Conservation (phyloP, 768 basidiomycete genomes). For the Rhizopogon vesiculosus region DNA sequence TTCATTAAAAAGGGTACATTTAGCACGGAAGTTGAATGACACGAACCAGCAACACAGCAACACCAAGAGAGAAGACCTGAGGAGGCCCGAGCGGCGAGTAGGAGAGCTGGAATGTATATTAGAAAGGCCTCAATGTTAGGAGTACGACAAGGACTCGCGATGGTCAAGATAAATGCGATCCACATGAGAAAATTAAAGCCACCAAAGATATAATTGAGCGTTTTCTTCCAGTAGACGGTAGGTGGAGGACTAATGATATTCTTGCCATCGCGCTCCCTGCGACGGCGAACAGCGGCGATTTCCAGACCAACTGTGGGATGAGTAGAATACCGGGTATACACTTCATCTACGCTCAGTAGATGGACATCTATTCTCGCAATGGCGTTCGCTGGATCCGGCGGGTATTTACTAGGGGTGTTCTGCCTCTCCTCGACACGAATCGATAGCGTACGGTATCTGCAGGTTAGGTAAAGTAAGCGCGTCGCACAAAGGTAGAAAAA, state of each 20-base stretch:
- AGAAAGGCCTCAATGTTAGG: conserved; percentile 36
- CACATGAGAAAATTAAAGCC: conserved; percentile 8
- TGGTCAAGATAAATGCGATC: background rate
- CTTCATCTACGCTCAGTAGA: conserved; percentile 31
- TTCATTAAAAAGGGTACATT: conserved; percentile 41
- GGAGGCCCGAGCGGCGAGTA: conserved; percentile 49
- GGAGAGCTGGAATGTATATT: background rate
- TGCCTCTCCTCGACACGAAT: conserved; percentile 24
- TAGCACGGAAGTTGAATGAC: background rate
- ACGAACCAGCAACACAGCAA: conserved; percentile 15
- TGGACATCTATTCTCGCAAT: conserved; percentile 41
- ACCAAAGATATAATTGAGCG: conserved; percentile 49
- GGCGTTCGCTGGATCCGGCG: conserved; percentile 21
- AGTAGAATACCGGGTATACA: conserved; percentile 38
- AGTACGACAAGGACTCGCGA: conserved; percentile 45
- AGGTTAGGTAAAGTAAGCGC: background rate
- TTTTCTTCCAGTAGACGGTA: conserved; percentile 37
- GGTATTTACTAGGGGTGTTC: background rate
- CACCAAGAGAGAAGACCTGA: conserved; percentile 49
- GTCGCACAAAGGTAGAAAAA: background rate
- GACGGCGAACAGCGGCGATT: conserved; percentile 39
- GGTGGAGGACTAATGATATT: conserved; percentile 49
- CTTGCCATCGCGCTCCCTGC: conserved; percentile 39
- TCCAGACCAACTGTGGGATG: conserved; percentile 47
- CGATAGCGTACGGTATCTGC: conserved; percentile 32